Percentiles rank a stretch among this genome's conserved stretches.
phyloP scores from a whole-genome alignment of 2,329 filamentous ascomycete genomes.

The Cytospora paraplurivora region DNA sequence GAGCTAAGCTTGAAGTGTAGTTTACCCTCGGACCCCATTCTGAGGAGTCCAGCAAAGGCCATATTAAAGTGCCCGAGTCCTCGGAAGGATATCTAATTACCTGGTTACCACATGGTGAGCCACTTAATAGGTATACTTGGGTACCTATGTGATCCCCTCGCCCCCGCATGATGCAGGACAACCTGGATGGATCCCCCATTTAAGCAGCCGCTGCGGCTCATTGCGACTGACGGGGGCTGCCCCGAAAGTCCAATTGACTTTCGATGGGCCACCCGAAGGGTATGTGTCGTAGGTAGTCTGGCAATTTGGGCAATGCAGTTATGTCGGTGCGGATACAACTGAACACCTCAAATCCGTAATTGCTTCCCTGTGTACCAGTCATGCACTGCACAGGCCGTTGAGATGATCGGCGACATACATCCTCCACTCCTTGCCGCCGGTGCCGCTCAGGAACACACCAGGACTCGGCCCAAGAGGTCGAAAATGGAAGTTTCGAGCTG shows the following conservation, averaged over 20 bases:
- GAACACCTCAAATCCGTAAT: not conserved
- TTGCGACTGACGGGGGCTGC: not conserved
- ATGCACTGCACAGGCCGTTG: slow-evolving; percentile 3
- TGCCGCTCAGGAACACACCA: not conserved
- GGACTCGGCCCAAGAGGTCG: too few relatives aligned
- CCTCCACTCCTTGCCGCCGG: not conserved
- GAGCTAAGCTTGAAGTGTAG: not conserved
- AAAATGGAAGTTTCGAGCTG: too few relatives aligned
- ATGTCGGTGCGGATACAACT: not conserved
- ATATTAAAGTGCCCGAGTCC: not conserved
- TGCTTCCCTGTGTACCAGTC: not conserved
- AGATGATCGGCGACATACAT: slow-evolving; percentile 1
- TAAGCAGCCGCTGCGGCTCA: not conserved
- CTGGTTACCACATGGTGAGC: too few relatives aligned
- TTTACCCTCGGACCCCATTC: not conserved
- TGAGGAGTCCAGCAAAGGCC: not conserved
- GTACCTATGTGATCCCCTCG: not conserved
- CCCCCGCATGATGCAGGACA: not conserved
- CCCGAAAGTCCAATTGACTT: not conserved
- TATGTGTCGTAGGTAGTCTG: not conserved
- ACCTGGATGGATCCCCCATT: too few relatives aligned
- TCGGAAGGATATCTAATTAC: too few relatives aligned
- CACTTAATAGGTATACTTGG: not conserved
- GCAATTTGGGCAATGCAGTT: not conserved
- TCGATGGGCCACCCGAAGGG: not conserved